Conservation (phyloP, 75 land plant genomes). For the Cryptomeria japonica region DNA sequence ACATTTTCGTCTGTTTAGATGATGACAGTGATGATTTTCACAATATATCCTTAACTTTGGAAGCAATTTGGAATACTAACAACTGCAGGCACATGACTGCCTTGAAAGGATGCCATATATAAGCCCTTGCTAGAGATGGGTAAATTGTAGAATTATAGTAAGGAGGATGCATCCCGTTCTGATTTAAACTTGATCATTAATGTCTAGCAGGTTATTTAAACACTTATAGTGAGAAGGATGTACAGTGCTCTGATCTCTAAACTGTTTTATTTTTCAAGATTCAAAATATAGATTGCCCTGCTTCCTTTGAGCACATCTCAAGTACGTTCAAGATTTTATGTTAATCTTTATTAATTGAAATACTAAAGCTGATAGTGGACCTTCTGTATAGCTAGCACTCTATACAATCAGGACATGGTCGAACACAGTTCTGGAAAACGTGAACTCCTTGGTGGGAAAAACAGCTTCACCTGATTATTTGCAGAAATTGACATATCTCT, state of each 20-base stretch:
- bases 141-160: not conserved
- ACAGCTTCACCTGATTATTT: slow-evolving; percentile 88
- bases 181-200: not conserved
- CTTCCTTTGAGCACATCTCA: not conserved
- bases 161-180: not conserved
- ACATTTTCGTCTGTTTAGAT: not conserved
- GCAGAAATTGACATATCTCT: slow-evolving; percentile 81
- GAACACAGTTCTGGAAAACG: slow-evolving; percentile 83
- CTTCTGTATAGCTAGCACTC: slow-evolving; percentile 40
- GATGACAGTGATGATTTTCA: not conserved
- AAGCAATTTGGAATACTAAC: not conserved
- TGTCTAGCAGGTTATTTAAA: not conserved
- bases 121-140: not conserved
- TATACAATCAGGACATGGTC: slow-evolving; percentile 92
- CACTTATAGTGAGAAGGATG: no score
- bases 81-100: not conserved
- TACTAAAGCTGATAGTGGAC: not conserved
- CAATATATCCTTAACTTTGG: not conserved
- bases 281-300: not conserved
- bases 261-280: no score
- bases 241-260: not conserved
- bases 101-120: not conserved
- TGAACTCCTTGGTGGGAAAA: slow-evolving; percentile 71
- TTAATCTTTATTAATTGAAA: not conserved
- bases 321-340: not conserved